Evolutionary conservation across 805 yeast species (phyloP).

Genomic region (Brettanomyces nanus): DNA sequence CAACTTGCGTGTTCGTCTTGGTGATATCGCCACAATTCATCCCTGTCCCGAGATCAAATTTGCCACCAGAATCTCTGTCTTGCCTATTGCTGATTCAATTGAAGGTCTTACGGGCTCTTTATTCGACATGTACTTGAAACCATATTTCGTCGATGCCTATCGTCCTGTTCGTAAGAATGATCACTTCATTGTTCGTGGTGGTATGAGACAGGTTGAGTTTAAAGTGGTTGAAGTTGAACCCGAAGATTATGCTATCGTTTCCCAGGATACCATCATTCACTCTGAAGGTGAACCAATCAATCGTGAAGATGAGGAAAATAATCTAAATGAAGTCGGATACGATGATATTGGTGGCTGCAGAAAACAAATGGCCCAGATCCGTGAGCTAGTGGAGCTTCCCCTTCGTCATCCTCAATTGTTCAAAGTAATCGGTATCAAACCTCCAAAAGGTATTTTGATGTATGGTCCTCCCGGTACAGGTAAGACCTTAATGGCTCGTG

Average conservation of each 20-base stretch:
- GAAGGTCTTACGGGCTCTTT: slow-evolving; percentile 96
- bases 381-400: slow-evolving; percentile 97
- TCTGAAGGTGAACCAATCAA: slow-evolving; percentile 99
- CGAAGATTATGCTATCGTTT: slow-evolving; percentile 93
- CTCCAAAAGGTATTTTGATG: slow-evolving; percentile 96
- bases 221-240: slow-evolving; percentile 98
- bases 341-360: slow-evolving; percentile 99
- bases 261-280: slow-evolving; percentile 96
- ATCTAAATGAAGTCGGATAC: slow-evolving; percentile 93
- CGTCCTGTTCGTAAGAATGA: slow-evolving; percentile 98
- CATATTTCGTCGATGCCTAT: slow-evolving; percentile 97
- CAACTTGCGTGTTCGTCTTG: slow-evolving; percentile 87
- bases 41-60: slow-evolving; percentile 98
- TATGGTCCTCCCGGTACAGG: slow-evolving; percentile 99
- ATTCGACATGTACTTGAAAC: slow-evolving; percentile 93
- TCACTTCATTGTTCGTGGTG: slow-evolving; percentile 92
- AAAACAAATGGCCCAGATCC: slow-evolving; percentile 98
- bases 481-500: slow-evolving; percentile 98
- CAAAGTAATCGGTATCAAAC: slow-evolving; percentile 97
- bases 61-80: slow-evolving; percentile 87
- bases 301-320: slow-evolving; percentile 96
- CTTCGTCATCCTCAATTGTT: slow-evolving; percentile 97
- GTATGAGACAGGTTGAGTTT: slow-evolving; percentile 99
- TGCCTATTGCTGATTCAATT: slow-evolving; percentile 96
- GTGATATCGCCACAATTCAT: slow-evolving; percentile 84